Base-by-base conservation (phyloP, 2,329 filamentous ascomycete species). In the Penicillium sp. region DNA sequence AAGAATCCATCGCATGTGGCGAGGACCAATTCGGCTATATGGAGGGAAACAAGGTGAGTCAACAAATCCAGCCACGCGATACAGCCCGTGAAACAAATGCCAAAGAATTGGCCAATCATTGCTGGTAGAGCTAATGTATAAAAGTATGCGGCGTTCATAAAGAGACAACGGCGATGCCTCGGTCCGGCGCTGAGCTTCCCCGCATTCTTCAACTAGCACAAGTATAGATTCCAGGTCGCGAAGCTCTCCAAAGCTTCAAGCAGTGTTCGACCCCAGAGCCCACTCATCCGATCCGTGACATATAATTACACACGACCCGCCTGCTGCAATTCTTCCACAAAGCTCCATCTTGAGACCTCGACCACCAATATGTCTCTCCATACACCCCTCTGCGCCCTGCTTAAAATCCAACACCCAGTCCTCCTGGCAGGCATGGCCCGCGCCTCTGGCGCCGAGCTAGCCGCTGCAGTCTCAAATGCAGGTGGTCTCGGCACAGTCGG, bases 341-440 rank as follows among this genome's bases (percentile, higher is more conserved):
- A 36, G 2, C 24, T 31, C 5, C 13, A 13, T 26, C 28, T 29
- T 29, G 28, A 1, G 46, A 46, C 24, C 23, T 42, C 8, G 31
- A 42, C 51, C 28, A n/a, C 18, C 52, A 65, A 38, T 41, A 73
- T 73, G 70, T 70, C 85, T 54, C 86, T 94, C 64, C 83, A 82
- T 53, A 95, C 90, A 10, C 89, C 90, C 2, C 81, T 95, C 34
- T 92, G 87, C 59, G 79, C 79, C 49, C 85, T 96, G 47, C 82
- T 96, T 47, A 83, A 85, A 23, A 96, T 96, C 74, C 79, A 86
- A 61, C 91, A 96, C 75, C 93, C 93, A 38, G 86, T 97, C 71
- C 78, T 96, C 61, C 88, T 96, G 18, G 93, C 93, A 31, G 93
- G 93, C 65, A 97, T 97, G 93, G 92, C 93, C 2, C 85, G 88